phyloP scores from a whole-genome alignment of 2,329 filamentous ascomycete genomes.

The Botryosphaeria dothidea region DNA sequence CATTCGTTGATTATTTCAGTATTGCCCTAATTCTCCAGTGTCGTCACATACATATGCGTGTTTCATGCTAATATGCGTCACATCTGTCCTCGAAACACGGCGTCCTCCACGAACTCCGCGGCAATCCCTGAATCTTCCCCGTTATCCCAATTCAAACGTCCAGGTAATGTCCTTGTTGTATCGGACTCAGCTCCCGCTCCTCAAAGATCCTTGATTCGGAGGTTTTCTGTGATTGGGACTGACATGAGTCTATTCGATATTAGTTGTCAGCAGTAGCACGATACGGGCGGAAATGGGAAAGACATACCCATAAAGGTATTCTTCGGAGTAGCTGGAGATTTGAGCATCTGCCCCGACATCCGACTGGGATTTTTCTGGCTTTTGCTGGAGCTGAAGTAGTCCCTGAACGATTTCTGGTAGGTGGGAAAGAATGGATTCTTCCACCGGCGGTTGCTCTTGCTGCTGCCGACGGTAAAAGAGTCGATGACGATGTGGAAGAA shows the following conservation, averaged over 20 bases:
- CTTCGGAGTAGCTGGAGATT: not conserved
- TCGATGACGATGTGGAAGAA: not conserved
- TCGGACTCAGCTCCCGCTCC: not conserved
- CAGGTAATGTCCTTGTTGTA: not conserved
- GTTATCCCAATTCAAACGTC: not conserved
- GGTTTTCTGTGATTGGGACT: not conserved
- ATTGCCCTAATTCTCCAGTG: no score
- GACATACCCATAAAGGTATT: slow-evolving; percentile 1
- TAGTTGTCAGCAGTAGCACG: slow-evolving; percentile 14
- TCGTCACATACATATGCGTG: no score
- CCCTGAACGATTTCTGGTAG: not conserved
- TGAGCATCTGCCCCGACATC: not conserved
- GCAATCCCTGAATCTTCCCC: no score
- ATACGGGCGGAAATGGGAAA: slow-evolving; percentile 45
- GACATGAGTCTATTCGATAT: not conserved
- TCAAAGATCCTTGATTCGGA: not conserved
- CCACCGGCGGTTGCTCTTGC: not conserved
- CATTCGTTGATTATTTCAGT: no score
- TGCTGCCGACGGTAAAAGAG: not conserved
- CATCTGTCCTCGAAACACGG: no score
- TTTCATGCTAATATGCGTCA: no score
- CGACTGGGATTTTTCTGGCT: not conserved
- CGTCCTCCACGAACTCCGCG: no score
- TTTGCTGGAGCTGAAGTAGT: not conserved
- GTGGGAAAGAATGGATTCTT: not conserved